Evolutionary conservation across 106 monocot species (phyloP).

Genomic region (Acorus gramineus): DNA sequence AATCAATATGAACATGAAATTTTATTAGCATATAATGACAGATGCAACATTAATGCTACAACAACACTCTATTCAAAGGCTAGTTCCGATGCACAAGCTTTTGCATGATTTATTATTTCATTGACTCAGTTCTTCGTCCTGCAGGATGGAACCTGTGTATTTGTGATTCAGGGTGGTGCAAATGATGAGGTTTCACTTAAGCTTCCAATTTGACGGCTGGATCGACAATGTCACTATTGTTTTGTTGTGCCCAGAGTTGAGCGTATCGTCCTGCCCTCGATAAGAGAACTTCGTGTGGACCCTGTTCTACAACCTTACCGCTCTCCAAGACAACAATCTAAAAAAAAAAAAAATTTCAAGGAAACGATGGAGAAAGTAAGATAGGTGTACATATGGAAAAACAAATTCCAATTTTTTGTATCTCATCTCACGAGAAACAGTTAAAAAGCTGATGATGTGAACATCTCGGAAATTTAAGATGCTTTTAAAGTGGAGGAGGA

Average conservation of each 20-base stretch:
- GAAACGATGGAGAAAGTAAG: neutral
- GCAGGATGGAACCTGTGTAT: too few relatives aligned
- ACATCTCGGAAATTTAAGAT: too few relatives aligned
- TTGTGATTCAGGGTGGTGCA: too few relatives aligned
- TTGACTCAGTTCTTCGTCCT: too few relatives aligned
- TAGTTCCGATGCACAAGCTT: too few relatives aligned
- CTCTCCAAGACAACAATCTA: constrained; percentile 93
- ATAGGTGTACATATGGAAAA: neutral
- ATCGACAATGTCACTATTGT: constrained; percentile 49
- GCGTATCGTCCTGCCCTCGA: constrained; percentile 75
- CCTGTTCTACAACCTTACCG: constrained; percentile 85
- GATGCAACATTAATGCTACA: too few relatives aligned
- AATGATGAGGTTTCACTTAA: constrained; percentile 9
- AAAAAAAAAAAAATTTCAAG: neutral
- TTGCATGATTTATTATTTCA: too few relatives aligned
- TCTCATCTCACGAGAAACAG: too few relatives aligned
- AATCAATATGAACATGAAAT: too few relatives aligned
- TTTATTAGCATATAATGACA: too few relatives aligned
- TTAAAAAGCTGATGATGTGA: too few relatives aligned
- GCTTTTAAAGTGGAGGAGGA: neutral
- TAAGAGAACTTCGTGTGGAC: constrained; percentile 86
- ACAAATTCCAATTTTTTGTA: neutral
- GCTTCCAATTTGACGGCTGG: constrained; percentile 23
- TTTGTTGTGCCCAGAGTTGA: constrained; percentile 91
- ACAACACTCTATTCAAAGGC: too few relatives aligned